Base-by-base conservation (phyloP, 2,329 filamentous ascomycete species). In the Calonectria naviculata region DNA sequence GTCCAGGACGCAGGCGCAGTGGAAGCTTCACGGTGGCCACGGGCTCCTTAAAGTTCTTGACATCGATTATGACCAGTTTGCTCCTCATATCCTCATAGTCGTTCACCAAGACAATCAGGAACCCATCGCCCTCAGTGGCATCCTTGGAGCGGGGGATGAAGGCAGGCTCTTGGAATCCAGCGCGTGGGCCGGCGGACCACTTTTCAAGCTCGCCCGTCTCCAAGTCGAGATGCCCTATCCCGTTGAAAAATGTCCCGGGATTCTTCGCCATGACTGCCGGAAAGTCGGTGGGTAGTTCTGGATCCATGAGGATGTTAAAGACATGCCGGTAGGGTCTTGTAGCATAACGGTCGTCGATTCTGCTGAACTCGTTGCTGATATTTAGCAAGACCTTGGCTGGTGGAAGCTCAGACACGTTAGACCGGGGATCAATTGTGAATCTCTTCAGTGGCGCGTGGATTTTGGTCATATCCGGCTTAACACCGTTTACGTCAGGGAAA, bases 41-140 rank as follows among this genome's bases (percentile, higher is more conserved):
- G 4, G 65, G 24, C 17, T 10, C 31, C 13, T 56, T 28, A 36
- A 68, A 68, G 26, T 68, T 31, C 5, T 34, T 44, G 2, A 36
- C 21, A 46, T 46, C 42, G 3, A 46, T n/a, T 21, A 46, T 26
- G 21, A 21, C n/a, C 21, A 46, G 21, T 26, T 46, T 26, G 17
- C 42, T 46, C n/a, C n/a, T 21, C 42, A 63, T 44, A 28, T 34
- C 56, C 1, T 38, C 38, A 13, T 63, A 68, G 46, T 68, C 63
- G 28, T 29, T 68, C 3, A 68, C 46, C n/a, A 68, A 19, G 19
- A 26, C 46, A 9, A 68, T 63, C 28, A 68, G n/a, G 21, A 56
- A 68, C 1, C 66, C 66, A 31, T 68, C 66, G 4, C 66, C 66
- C 60, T 68, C 66, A 26, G 46, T 34, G 1, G 66, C 66, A 21